phyloP scores from a whole-genome alignment of 768 basidiomycete species.

The Tricholoma flavovirens region DNA sequence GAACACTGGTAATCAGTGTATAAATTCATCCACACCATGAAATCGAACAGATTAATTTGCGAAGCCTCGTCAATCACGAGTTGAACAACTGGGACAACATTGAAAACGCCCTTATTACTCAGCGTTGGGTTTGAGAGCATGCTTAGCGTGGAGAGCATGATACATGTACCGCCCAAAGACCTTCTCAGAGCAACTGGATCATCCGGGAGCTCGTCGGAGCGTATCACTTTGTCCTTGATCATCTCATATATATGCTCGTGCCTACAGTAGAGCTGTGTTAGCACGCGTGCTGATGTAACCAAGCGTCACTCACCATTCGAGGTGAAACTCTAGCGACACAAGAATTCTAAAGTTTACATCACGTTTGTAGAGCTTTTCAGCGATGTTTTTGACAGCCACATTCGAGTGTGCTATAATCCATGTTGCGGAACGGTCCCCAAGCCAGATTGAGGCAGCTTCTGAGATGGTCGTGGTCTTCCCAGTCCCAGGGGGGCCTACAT shows the following conservation, averaged over 20 bases:
- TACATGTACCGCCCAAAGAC: conserved; percentile 23
- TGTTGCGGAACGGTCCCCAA: conserved; percentile 14
- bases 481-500: conserved; percentile 43
- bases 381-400: conserved; percentile 47
- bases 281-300: neutral
- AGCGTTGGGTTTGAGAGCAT: conserved; percentile 45
- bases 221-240: conserved; percentile 29
- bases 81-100: conserved; percentile 34
- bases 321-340: conserved; percentile 43
- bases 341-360: conserved; percentile 35
- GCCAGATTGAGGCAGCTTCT: conserved; percentile 35
- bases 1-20: neutral
- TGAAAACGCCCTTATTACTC: conserved; percentile 26
- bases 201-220: conserved; percentile 35
- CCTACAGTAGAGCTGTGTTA: conserved; percentile 24
- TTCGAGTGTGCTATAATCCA: conserved; percentile 47
- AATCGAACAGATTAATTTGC: conserved; percentile 43
- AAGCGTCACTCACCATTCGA: conserved; percentile 48
- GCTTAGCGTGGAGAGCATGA: conserved; percentile 44
- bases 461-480: conserved; percentile 51
- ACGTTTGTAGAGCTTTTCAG: conserved; percentile 33
- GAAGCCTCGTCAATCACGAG: conserved; percentile 56
- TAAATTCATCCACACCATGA: conserved; percentile 29
- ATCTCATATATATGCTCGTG: conserved; percentile 43
- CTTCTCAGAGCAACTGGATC: conserved; percentile 16